Evolutionary conservation across 208 protist genomes (phyloP), one percentile per base, ranked within the genome.

Genomic region (Leishmania lainsoni): DNA sequence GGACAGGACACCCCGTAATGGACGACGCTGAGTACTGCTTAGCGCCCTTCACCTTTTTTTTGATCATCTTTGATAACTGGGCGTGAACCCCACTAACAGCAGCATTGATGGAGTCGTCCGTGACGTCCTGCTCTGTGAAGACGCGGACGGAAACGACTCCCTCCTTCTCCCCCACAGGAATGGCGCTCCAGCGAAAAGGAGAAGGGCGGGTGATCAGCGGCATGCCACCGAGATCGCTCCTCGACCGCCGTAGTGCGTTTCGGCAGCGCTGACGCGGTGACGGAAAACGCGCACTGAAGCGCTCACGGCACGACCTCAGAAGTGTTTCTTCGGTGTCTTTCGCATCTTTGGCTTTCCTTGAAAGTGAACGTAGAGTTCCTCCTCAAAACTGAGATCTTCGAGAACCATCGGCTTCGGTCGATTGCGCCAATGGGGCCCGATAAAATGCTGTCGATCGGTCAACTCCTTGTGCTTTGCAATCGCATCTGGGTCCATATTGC

Each of bases 251-350:
- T 14, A 26, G 42, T 14, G 42, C 20, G 12, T n/a, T 42, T 32
- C 39, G 9, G 68, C 20, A 52, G 26, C 35, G 5, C 5, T 72
- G 42, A 32, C 17, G 42, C 9, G 35, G n/a, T 42, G 14, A 5
- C 49, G 20, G 12, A n/a, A 45, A 3, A 2, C 26, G 17, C 39
- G 22, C 26, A 10, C 51, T 12, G 9, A 2, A 16, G 5, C 0
- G 9, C 68, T 17, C 48, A 26, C 22, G 20, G 35, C 45, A 16
- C 66, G n/a, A 81, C 66, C 3, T 81, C 85, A 97, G 66, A 92
- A 96, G 70, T 97, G 90, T 71, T 98, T 97, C 77, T 98, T 98
- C 2, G 92, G 92, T 12, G 90, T 97, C 70, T 96, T 97, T 52
- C 92, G 90, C 92, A 97, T 96, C 78, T 98, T 95, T 20, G 93